Conservation (phyloP, 1,284 basidiomycete species). For the Heterobasidion occidentale region DNA sequence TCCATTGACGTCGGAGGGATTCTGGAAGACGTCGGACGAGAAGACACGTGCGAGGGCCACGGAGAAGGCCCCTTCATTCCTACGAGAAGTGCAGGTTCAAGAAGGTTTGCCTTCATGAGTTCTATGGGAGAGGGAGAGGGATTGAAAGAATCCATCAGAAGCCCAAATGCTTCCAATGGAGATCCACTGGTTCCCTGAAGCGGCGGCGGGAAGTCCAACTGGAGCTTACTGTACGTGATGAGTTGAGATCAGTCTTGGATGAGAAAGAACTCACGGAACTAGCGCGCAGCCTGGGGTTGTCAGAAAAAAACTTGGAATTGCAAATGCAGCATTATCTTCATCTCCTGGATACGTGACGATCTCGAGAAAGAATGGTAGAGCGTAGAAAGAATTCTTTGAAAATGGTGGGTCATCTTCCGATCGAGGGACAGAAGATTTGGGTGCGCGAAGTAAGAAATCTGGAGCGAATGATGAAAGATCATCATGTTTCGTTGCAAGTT, state of each 20-base stretch:
- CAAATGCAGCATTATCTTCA: neutral
- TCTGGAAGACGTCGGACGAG: neutral
- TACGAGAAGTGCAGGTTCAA: neutral
- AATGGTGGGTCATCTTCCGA: neutral
- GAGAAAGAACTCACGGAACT: neutral
- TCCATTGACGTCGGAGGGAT: neutral
- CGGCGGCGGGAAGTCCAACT: neutral
- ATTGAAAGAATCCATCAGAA: neutral
- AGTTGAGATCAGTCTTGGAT: neutral
- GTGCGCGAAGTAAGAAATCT: neutral
- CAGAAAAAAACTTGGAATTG: neutral
- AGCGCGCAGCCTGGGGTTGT: neutral
- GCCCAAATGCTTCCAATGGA: neutral
- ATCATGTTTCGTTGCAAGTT: neutral
- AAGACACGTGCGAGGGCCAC: neutral
- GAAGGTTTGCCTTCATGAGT: neutral
- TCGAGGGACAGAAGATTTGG: neutral
- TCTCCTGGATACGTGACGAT: neutral
- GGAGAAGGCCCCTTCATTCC: neutral
- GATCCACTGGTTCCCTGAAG: neutral
- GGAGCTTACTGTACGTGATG: neutral
- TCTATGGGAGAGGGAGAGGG: neutral
- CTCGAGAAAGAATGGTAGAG: neutral
- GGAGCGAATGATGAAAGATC: neutral
- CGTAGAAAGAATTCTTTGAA: neutral